These are phyloP conservation scores for Kuraishia hungarica DNA, from an alignment of 805 yeast genomes.

Conservation along the genomic window DNA sequence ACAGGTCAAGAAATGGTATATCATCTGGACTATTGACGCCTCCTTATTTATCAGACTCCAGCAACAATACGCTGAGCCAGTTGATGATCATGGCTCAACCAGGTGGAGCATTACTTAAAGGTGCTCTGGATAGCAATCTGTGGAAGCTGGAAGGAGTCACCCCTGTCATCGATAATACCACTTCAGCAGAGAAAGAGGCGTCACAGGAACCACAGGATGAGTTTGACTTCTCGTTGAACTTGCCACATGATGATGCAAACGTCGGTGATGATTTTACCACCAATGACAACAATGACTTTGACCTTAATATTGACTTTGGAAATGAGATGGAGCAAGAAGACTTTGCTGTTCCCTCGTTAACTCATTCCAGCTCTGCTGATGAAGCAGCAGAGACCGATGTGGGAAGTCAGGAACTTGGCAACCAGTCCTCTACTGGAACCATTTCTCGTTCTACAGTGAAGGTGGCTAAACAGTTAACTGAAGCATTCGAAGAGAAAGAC, in stretches of 20 bases:
- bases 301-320: conserved; percentile 13
- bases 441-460: conserved; percentile 42
- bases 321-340: conserved; percentile 6
- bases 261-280: conserved; percentile 7
- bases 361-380: conserved; percentile 7
- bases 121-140: neutral
- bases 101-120: neutral
- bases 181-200: neutral
- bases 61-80: conserved; percentile 3
- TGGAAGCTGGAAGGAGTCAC: neutral
- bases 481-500: conserved; percentile 14
- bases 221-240: neutral
- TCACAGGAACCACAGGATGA: neutral
- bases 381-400: conserved; percentile 13
- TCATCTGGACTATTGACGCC: conserved; percentile 18
- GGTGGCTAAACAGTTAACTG: conserved; percentile 40
- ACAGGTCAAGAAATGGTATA: conserved; percentile 18
- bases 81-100: neutral
- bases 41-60: neutral
- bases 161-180: neutral
- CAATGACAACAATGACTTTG: conserved; percentile 4
- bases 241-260: conserved; percentile 10
- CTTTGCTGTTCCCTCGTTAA: conserved; percentile 2
- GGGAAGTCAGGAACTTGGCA: conserved; percentile 15
- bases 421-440: conserved; percentile 17